A percentile compares a stretch with the other conserved stretches of the same genome.
phyloP scores from a whole-genome alignment of 192 early-diverging fungal species.

The Coemansia sp. region DNA sequence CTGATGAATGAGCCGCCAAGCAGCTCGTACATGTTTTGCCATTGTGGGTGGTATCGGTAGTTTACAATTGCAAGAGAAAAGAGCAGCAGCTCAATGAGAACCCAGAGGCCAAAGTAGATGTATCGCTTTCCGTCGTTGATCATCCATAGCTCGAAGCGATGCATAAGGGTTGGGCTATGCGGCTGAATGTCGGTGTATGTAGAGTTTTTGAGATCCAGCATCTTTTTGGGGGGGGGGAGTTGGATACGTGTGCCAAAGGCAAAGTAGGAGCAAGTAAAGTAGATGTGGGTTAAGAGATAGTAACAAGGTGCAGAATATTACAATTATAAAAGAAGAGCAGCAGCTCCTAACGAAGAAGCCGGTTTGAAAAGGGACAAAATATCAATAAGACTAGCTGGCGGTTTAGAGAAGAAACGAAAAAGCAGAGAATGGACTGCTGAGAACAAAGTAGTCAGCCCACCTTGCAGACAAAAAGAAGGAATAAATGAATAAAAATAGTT shows the following conservation, averaged over 20 bases:
- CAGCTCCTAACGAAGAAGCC: not conserved
- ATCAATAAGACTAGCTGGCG: not conserved
- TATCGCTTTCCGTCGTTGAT: slow-evolving; percentile 53
- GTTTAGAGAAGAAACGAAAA: slow-evolving; percentile 4
- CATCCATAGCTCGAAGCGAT: slow-evolving; percentile 54
- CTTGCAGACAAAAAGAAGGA: not conserved
- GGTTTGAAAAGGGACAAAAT: not conserved
- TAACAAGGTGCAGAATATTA: slow-evolving; percentile 11
- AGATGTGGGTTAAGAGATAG: not conserved
- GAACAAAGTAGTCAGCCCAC: too few relatives aligned
- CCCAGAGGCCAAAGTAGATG: slow-evolving; percentile 61
- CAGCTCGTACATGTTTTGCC: slow-evolving; percentile 46
- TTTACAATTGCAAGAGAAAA: slow-evolving; percentile 64
- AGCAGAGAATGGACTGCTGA: not conserved
- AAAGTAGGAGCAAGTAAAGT: not conserved
- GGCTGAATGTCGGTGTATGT: slow-evolving; percentile 38
- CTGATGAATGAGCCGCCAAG: slow-evolving; percentile 60
- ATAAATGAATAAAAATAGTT: not conserved
- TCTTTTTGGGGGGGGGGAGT: not conserved
- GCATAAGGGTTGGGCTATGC: slow-evolving; percentile 37
- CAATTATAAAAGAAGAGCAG: slow-evolving; percentile 1
- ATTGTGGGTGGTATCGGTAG: slow-evolving; percentile 60
- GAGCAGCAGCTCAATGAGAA: slow-evolving; percentile 60
- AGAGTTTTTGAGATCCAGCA: slow-evolving; percentile 50
- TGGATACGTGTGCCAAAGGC: not conserved